Conservation (phyloP, 2,329 filamentous ascomycete species). For the Alternaria ethzedia region DNA sequence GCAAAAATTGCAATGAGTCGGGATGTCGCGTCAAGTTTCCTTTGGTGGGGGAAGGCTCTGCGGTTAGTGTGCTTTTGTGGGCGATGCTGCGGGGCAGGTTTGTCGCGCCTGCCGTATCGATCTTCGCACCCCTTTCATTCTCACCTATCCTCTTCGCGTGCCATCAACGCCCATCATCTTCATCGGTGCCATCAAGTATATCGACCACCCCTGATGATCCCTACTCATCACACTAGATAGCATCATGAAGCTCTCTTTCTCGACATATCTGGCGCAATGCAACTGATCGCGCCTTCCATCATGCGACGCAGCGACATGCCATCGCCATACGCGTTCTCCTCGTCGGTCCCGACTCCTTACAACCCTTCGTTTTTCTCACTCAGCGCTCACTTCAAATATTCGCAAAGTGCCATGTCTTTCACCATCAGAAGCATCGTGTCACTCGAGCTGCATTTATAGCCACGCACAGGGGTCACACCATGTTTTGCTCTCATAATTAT, state of each 20-base stretch:
- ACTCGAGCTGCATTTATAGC: fast-evolving
- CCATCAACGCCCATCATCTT: background rate
- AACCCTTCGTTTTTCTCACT: background rate
- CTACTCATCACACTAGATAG: too few species aligned
- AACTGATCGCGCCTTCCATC: background rate
- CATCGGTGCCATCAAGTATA: background rate
- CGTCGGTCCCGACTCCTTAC: background rate
- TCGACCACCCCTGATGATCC: background rate
- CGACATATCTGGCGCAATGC: too few species aligned
- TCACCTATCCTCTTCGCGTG: background rate
- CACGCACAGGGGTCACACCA: fast-evolving
- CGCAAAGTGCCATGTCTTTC: background rate
- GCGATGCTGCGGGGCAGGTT: slow-evolving; percentile 35
- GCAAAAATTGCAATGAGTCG: slow-evolving; percentile 1
- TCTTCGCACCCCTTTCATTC: background rate
- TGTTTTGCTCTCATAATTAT: background rate
- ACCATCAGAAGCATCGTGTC: background rate
- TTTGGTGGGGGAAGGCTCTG: slow-evolving; percentile 27
- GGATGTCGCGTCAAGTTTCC: slow-evolving; percentile 8
- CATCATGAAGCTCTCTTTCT: too few species aligned
- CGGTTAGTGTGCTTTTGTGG: slow-evolving; percentile 37
- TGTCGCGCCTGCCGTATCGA: slow-evolving; percentile 23
- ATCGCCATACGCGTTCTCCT: background rate
- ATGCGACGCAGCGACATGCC: fast-evolving
- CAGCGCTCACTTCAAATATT: background rate